Conservation (phyloP, 495 filamentous ascomycete species). For the Penicillium lividum region DNA sequence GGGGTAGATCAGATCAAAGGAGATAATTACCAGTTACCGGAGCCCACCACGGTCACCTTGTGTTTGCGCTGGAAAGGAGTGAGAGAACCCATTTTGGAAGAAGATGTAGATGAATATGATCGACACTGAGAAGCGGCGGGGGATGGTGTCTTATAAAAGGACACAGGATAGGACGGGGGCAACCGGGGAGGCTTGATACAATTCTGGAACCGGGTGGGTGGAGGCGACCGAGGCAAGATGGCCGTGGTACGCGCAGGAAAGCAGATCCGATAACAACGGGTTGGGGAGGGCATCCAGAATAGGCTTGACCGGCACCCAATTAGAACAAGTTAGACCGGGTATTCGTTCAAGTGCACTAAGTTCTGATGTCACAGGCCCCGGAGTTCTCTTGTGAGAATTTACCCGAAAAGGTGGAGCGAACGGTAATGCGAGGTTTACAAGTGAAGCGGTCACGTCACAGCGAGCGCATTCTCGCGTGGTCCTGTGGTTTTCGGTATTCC, state of each 20-base stretch:
- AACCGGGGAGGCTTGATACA: slow-evolving; percentile 15
- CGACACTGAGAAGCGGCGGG: slow-evolving; percentile 15
- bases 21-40: slow-evolving; percentile 81
- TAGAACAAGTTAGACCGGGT: slow-evolving; percentile 12
- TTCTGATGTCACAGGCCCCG: slow-evolving; percentile 21
- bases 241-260: slow-evolving; percentile 22
- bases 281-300: slow-evolving; percentile 22
- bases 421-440: not conserved
- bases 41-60: slow-evolving; percentile 92
- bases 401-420: slow-evolving; percentile 17
- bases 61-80: slow-evolving; percentile 65
- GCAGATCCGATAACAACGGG: slow-evolving; percentile 23
- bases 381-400: slow-evolving; percentile 4
- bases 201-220: slow-evolving; percentile 23
- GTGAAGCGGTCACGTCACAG: slow-evolving; percentile 16
- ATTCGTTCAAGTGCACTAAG: slow-evolving; percentile 3
- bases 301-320: slow-evolving; percentile 13
- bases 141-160: slow-evolving; percentile 21
- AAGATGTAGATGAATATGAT: slow-evolving; percentile 27
- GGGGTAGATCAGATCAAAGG: not conserved
- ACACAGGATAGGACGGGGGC: slow-evolving; percentile 25
- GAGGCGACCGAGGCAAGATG: slow-evolving; percentile 28
- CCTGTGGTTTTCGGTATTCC: not conserved
- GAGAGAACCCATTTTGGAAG: slow-evolving; percentile 44
- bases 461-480: slow-evolving; percentile 12